Percentiles rank a stretch among this genome's conserved stretches.
phyloP scores from a whole-genome alignment of 106 monocot species.

The Acorus calamus region DNA sequence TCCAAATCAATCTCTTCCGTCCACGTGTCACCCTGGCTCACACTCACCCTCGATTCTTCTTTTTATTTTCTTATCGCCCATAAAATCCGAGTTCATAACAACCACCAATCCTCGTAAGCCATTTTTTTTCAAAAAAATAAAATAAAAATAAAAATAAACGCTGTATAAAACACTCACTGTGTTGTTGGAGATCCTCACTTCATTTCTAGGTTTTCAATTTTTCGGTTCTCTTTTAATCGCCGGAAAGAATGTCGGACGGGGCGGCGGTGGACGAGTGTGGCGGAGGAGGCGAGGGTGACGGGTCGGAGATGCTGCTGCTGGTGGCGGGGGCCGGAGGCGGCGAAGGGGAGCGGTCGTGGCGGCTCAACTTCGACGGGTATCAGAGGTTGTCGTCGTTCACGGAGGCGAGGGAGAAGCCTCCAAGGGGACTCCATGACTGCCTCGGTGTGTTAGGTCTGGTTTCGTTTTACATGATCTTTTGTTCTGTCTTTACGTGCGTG shows the following conservation, averaged over 20 bases:
- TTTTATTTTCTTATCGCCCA: no score
- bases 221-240: no score
- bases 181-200: no score
- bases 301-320: conserved; percentile 35
- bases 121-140: no score
- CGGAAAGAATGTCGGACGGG: not conserved
- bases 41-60: no score
- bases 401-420: conserved; percentile 27
- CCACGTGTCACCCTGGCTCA: no score
- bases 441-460: conserved; percentile 46
- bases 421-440: conserved; percentile 42
- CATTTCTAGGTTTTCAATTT: no score
- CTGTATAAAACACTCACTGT: no score
- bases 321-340: conserved; percentile 16
- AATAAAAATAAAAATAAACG: no score
- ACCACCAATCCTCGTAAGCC: no score
- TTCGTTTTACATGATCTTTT: not conserved
- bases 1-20: no score
- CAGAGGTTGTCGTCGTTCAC: conserved; percentile 14
- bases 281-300: conserved; percentile 19
- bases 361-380: conserved; percentile 58
- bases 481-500: not conserved
- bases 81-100: no score
- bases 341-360: conserved; percentile 40
- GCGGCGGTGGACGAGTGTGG: conserved; percentile 13